phyloP scores from a whole-genome alignment of 2,329 filamentous ascomycete genomes.

The Clonostachys rosea region DNA sequence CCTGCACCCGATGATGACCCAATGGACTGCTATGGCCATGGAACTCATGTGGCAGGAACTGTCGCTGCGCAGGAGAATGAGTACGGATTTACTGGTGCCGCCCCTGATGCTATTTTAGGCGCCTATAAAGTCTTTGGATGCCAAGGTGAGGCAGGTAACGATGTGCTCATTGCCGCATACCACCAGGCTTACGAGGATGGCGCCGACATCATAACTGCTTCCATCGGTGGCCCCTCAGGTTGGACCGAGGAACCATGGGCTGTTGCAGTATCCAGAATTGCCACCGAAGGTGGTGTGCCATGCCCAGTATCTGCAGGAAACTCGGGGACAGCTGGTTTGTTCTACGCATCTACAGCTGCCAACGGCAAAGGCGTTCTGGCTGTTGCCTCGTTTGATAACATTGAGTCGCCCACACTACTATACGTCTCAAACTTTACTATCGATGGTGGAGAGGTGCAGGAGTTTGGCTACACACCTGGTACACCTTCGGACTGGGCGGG shows the following conservation, averaged over 20 bases:
- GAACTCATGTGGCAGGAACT: slow-evolving; percentile 58
- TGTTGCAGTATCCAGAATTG: slow-evolving; percentile 42
- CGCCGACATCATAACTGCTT: slow-evolving; percentile 51
- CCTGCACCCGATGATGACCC: slow-evolving; percentile 44
- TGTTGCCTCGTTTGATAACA: slow-evolving; percentile 46
- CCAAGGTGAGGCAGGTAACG: slow-evolving; percentile 40
- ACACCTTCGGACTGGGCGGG: slow-evolving; percentile 31
- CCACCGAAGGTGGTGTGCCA: slow-evolving; percentile 44
- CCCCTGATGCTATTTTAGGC: slow-evolving; percentile 49
- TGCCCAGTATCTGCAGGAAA: slow-evolving; percentile 51
- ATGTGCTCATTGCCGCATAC: slow-evolving; percentile 55
- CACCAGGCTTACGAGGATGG: slow-evolving; percentile 57
- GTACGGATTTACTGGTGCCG: slow-evolving; percentile 52
- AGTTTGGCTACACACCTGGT: slow-evolving; percentile 38
- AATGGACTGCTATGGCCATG: slow-evolving; percentile 51
- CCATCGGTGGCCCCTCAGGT: slow-evolving; percentile 44
- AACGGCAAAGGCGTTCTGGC: slow-evolving; percentile 40
- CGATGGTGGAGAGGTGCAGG: slow-evolving; percentile 17
- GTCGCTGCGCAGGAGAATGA: slow-evolving; percentile 52
- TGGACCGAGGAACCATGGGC: slow-evolving; percentile 49
- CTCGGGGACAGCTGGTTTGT: slow-evolving; percentile 36
- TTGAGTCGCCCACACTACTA: slow-evolving; percentile 33
- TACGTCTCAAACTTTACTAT: slow-evolving; percentile 34
- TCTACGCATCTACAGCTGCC: slow-evolving; percentile 43
- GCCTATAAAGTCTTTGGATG: slow-evolving; percentile 56